Conservation (phyloP, 371 early-diverging fungal species). For the Nematocida sp. region DNA sequence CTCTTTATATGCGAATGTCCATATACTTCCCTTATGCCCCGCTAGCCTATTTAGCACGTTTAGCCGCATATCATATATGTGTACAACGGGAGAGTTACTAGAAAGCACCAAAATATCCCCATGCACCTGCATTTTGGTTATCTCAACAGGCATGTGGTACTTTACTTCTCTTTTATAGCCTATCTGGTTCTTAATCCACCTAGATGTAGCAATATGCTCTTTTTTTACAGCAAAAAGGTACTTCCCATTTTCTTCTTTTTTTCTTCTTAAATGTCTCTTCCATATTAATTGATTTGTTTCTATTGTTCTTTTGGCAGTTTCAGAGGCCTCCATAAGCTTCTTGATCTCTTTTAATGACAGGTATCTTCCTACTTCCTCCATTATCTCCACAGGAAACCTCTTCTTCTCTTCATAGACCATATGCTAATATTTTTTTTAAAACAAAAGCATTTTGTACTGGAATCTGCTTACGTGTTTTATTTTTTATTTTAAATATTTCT, state of each 20-base stretch:
- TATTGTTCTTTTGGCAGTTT: conserved; percentile 20
- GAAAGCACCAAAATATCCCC: conserved; percentile 54
- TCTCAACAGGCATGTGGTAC: not conserved
- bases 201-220: conserved; percentile 34
- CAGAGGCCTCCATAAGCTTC: conserved; percentile 48
- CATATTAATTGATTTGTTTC: conserved; percentile 53
- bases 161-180: not conserved
- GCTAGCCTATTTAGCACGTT: conserved; percentile 69
- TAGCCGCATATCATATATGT: conserved; percentile 67
- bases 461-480: too few relatives aligned
- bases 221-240: conserved; percentile 48
- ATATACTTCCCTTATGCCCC: conserved; percentile 94
- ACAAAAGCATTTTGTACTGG: too few relatives aligned
- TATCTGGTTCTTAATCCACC: conserved; percentile 14
- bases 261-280: conserved; percentile 32
- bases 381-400: conserved; percentile 48
- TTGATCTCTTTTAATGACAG: conserved; percentile 51
- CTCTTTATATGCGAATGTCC: conserved; percentile 83
- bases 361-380: conserved; percentile 35
- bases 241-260: conserved; percentile 19
- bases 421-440: too few relatives aligned
- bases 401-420: too few relatives aligned
- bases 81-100: conserved; percentile 62
- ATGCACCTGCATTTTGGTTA: conserved; percentile 32
- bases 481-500: too few relatives aligned